Conservation (phyloP, 208 protist genomes). For the Trypanosoma boissoni region DNA sequence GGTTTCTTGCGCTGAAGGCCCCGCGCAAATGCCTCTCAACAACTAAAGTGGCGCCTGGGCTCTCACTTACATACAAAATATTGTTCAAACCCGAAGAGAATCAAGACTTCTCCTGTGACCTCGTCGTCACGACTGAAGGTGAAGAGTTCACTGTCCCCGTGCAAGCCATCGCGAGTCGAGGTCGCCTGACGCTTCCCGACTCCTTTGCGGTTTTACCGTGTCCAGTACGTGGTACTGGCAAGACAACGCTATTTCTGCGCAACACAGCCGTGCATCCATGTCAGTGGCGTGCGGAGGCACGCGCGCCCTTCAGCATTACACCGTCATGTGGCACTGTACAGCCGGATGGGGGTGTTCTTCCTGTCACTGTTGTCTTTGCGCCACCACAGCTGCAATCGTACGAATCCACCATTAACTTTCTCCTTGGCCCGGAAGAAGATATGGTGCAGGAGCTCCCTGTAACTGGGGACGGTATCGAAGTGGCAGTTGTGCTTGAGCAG, state of each 20-base stretch:
- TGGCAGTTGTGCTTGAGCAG: constrained; percentile 71
- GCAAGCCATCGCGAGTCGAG: constrained; percentile 76
- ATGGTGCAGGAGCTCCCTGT: constrained; percentile 71
- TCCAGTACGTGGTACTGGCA: constrained; percentile 67
- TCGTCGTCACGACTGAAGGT: constrained; percentile 81
- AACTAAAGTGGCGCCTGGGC: constrained; percentile 86
- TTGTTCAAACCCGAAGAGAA: constrained; percentile 76
- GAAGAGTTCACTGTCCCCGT: constrained; percentile 90
- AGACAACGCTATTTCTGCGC: constrained; percentile 85
- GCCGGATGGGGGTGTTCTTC: constrained; percentile 49
- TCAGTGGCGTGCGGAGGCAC: constrained; percentile 54
- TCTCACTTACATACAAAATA: constrained; percentile 86
- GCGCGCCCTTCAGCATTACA: constrained; percentile 39
- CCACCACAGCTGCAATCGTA: constrained; percentile 36
- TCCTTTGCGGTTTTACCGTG: constrained; percentile 53
- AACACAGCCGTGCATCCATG: constrained; percentile 71
- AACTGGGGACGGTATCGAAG: constrained; percentile 54
- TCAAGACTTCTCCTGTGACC: constrained; percentile 79
- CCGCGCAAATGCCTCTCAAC: constrained; percentile 49
- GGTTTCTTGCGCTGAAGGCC: constrained; percentile 66
- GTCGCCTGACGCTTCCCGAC: constrained; percentile 78
- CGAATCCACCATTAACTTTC: constrained; percentile 56
- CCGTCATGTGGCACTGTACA: constrained; percentile 64
- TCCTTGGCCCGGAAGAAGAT: constrained; percentile 81
- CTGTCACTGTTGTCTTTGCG: constrained; percentile 73